Evolutionary conservation across 75 land plant species (phyloP), one percentile per base, ranked within the genome.

Genomic region (Ceratopteris richardii): DNA sequence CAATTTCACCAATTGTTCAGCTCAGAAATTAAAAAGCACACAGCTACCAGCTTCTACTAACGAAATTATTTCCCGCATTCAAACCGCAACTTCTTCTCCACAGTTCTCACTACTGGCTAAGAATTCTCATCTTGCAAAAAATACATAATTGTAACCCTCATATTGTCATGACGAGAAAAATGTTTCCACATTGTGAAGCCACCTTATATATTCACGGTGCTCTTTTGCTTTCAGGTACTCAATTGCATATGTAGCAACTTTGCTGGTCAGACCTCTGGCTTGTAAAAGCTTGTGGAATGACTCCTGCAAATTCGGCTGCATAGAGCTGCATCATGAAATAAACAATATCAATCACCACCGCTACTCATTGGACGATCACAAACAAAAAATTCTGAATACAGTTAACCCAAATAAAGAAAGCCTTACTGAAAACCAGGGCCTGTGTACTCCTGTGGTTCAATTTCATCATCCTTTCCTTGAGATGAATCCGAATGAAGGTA

Each of bases 351-450:
- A 33, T 33, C 9, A 33, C 37, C 3, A 33, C 3, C 3, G 37
- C 7, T 3, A 4, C 37, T 33, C 3, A 33, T 9, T 4, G 3
- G 37, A 33, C 9, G 9, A 33, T 33, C 37, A n/a, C n/a, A n/a
- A n/a, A n/a, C n/a, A n/a, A n/a, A n/a, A n/a, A n/a, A n/a, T n/a
- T n/a, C n/a, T n/a, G n/a, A n/a, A n/a, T n/a, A n/a, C n/a, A n/a
- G n/a, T n/a, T n/a, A n/a, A n/a, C n/a, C n/a, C n/a, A n/a, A n/a
- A n/a, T n/a, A n/a, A n/a, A n/a, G n/a, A n/a, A n/a, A n/a, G n/a
- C n/a, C n/a, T n/a, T n/a, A 33, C 76, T 48, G 28, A 58, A 73
- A 66, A 29, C 41, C 58, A 7, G 76, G 76, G n/a, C 76, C 76
- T 9, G 57, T 57, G 12, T 67, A 73, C 2, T 10, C 28, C 18